Conservation (phyloP, 2,329 filamentous ascomycete species). For the Pseudogymnoascus sp. region DNA sequence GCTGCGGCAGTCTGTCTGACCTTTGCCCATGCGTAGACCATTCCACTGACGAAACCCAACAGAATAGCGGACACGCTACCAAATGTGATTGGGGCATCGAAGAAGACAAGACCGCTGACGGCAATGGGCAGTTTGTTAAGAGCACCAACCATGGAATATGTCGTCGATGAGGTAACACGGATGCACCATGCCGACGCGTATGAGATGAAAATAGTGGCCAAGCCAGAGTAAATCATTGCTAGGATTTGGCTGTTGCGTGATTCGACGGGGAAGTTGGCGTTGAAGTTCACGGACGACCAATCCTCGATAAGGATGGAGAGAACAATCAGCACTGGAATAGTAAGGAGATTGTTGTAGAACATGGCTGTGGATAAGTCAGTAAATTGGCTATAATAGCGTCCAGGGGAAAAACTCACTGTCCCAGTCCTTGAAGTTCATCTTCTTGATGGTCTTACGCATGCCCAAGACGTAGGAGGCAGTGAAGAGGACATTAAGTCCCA, state of each 20-base stretch:
- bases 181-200: slow-evolving; percentile 99
- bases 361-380: slow-evolving; percentile 58
- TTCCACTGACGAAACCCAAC: slow-evolving; percentile 83
- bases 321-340: slow-evolving; percentile 81
- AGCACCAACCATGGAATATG: slow-evolving; percentile 96
- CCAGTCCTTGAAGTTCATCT: slow-evolving; percentile 99
- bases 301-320: slow-evolving; percentile 80
- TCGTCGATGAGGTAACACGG: slow-evolving; percentile 91
- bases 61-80: slow-evolving; percentile 86
- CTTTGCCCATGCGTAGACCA: slow-evolving; percentile 85
- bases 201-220: slow-evolving; percentile 95
- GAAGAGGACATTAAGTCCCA: slow-evolving; percentile 94
- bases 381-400: slow-evolving; percentile 1
- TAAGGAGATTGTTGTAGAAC: slow-evolving; percentile 99
- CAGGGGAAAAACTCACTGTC: slow-evolving; percentile 63
- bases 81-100: slow-evolving; percentile 85
- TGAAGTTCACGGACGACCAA: slow-evolving; percentile 80
- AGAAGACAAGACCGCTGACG: slow-evolving; percentile 86
- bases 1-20: slow-evolving; percentile 64
- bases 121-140: slow-evolving; percentile 98
- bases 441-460: slow-evolving; percentile 98
- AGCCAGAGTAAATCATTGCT: slow-evolving; percentile 89
- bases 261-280: slow-evolving; percentile 79
- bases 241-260: slow-evolving; percentile 70
- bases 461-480: slow-evolving; percentile 80